Base-by-base conservation (phyloP, 257 asterid species). In the Misopates orontium region DNA sequence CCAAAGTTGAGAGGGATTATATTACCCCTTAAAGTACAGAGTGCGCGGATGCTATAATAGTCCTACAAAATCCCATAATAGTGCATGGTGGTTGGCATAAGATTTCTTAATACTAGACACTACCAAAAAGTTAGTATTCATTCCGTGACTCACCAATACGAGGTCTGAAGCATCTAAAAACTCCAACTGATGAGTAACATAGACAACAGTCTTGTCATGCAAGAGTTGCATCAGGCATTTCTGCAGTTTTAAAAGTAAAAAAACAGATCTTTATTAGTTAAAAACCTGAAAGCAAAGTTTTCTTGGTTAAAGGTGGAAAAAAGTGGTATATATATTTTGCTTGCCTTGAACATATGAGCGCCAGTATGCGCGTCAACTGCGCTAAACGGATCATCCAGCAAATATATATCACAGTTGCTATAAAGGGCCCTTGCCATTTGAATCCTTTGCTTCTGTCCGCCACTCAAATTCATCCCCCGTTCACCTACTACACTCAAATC, bases 351-450 rank as follows among this genome's bases (percentile, higher is more conserved):
- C 79, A 90, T 86, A 56, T 88, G 96, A 75, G 86, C 87, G 5
- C 97, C 97, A 0, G 97, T 90, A 56, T 84, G 85, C 24, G 90
- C 96, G 78, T 88, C 97, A 40, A 90, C 97, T 0, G 95, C 95
- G 41, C 97, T 88, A 70, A 90, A 88, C 66, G 96, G 97, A 78
- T 90, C 96, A 32, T 90, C 96, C 0, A 90, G 81, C 64, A 88
- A 67, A 71, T 81, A 80, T 68, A 88, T 73, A 75, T 88, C 91
- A 0, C 95, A 75, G 62, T 81, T 79, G 63, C 86, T 86, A 31
- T 90, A 88, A 32, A 90, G 74, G 2, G 96, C 97, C 57, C 97
- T 75, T 0, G 97, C 97, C 82, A 90, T 59, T 77, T 90, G 96
- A 55, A 88, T 83, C 47, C 97, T 70, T 65, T 90, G 97, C 64